These are phyloP conservation scores for Crotalaria pallida DNA, from an alignment of 306 rosid genomes.

Conservation along the genomic window DNA sequence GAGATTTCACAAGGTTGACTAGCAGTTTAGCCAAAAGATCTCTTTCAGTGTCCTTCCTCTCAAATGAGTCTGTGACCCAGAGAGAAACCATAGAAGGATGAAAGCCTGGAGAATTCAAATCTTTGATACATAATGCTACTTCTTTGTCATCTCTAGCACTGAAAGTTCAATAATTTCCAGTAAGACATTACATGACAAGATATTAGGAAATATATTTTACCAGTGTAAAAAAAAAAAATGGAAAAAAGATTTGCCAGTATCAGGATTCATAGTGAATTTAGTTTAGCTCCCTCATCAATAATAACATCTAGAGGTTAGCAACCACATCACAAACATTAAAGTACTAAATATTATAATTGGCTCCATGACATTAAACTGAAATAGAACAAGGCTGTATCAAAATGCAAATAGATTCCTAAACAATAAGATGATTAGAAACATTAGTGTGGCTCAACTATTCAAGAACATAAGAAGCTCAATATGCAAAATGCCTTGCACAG, in stretches of 20 bases:
- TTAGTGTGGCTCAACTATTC: neutral
- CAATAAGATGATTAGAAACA: neutral
- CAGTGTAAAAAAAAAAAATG: too few species aligned
- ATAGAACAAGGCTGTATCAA: neutral
- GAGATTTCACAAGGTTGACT: conserved; percentile 52
- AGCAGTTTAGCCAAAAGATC: conserved; percentile 66
- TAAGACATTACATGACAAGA: conserved; percentile 12
- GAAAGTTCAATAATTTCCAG: conserved; percentile 7
- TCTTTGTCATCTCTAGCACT: conserved; percentile 32
- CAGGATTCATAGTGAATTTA: too few species aligned
- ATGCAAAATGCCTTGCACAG: neutral
- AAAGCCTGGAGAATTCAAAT: conserved; percentile 72
- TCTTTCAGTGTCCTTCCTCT: conserved; percentile 70
- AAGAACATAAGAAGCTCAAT: neutral
- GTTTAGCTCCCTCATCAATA: too few species aligned
- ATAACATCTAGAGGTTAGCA: too few species aligned
- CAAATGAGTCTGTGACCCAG: conserved; percentile 87
- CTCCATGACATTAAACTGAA: neutral
- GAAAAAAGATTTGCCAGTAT: too few species aligned
- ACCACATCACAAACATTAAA: too few species aligned
- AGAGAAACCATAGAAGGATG: conserved; percentile 74
- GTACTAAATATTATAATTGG: neutral
- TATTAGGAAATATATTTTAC: neutral
- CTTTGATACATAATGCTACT: conserved; percentile 66
- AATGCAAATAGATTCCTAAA: neutral